These are phyloP conservation scores for Auricularia sp. DNA, from an alignment of 768 basidiomycete species.

Conservation along the genomic window DNA sequence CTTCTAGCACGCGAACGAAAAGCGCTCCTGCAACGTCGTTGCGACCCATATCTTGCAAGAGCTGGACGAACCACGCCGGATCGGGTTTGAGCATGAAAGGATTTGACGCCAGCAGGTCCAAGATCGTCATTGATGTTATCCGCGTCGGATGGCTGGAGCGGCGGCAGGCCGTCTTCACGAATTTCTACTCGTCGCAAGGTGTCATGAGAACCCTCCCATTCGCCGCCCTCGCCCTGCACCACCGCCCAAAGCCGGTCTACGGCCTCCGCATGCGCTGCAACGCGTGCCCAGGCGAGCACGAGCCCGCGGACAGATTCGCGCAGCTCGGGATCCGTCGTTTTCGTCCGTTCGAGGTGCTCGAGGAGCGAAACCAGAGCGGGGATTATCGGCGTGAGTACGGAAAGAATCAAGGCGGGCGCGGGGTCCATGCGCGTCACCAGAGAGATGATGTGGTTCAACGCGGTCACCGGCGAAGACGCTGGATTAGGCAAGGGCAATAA, in stretches of 20 bases:
- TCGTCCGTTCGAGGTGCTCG: constrained; percentile 41
- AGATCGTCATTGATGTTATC: constrained; percentile 28
- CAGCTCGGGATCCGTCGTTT: constrained; percentile 54
- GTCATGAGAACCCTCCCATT: constrained; percentile 51
- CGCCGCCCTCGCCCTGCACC: constrained; percentile 36
- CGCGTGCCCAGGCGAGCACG: constrained; percentile 66
- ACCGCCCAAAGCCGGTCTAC: constrained; percentile 50
- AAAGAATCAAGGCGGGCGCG: constrained; percentile 54
- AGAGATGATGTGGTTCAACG: constrained; percentile 42
- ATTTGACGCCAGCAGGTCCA: constrained; percentile 40
- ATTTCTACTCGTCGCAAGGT: constrained; percentile 28
- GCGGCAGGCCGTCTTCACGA: constrained; percentile 5
- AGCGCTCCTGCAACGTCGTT: constrained; percentile 61
- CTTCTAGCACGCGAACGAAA: constrained; percentile 65
- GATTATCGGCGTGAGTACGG: constrained; percentile 58
- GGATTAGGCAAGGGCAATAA: constrained; percentile 12
- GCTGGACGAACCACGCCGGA: constrained; percentile 55
- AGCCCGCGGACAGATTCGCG: constrained; percentile 51
- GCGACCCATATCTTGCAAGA: constrained; percentile 56
- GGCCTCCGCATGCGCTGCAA: constrained; percentile 44
- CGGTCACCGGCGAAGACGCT: constrained; percentile 8
- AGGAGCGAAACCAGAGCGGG: constrained; percentile 56
- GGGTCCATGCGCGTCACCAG: constrained; percentile 73
- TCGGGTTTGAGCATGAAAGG: constrained; percentile 66
- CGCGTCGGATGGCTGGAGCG: neutral